These are phyloP conservation scores for Hymenoscyphus linearis DNA, from an alignment of 2,329 filamentous ascomycete genomes.

Conservation along the genomic window DNA sequence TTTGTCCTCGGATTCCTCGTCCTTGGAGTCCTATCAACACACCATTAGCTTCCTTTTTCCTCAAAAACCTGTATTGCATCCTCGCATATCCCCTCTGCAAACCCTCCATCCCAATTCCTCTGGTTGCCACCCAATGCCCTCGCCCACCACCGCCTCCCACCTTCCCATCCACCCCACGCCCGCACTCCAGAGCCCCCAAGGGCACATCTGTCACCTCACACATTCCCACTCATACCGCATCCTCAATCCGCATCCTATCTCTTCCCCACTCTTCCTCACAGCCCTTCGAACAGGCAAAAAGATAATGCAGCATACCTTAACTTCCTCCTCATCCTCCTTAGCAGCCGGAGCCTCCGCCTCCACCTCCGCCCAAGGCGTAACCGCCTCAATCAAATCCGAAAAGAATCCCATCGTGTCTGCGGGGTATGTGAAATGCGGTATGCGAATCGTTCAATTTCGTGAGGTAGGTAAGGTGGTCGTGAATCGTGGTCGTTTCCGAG, in stretches of 20 bases:
- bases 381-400: conserved; percentile 60
- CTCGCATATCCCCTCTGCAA: not conserved
- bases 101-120: not conserved
- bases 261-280: not conserved
- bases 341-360: conserved; percentile 51
- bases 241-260: not conserved
- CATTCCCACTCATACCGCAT: not conserved
- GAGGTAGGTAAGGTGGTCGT: conserved; percentile 4
- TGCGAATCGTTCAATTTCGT: not conserved
- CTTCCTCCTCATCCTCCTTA: conserved; percentile 40
- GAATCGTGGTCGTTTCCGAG: not conserved
- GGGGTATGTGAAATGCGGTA: not conserved
- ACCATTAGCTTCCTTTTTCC: not conserved
- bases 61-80: not conserved
- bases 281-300: not conserved
- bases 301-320: conserved; percentile 30
- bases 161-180: not conserved
- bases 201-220: not conserved
- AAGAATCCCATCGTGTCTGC: conserved; percentile 55
- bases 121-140: not conserved
- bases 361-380: conserved; percentile 58
- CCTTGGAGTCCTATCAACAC: conserved; percentile 24
- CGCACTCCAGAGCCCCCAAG: not conserved
- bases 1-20: conserved; percentile 39
- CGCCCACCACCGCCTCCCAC: not conserved